phyloP scores from a whole-genome alignment of 2,329 filamentous ascomycete genomes.

The Aspergillus sp. region DNA sequence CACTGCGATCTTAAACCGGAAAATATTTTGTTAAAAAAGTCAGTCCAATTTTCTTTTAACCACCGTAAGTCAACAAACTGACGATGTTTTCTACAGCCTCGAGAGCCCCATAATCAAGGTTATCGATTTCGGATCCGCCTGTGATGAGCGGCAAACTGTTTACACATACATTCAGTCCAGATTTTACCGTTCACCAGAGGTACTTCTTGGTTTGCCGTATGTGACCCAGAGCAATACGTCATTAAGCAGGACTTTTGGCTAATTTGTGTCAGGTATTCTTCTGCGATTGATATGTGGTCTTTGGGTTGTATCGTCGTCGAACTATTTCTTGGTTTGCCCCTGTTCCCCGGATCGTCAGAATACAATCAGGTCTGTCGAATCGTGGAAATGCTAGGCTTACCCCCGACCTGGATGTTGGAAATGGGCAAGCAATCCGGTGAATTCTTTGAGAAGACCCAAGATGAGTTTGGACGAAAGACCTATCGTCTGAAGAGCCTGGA shows the following conservation, averaged over 20 bases:
- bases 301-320: conserved; percentile 97
- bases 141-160: conserved; percentile 95
- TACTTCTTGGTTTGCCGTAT: conserved; percentile 82
- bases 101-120: conserved; percentile 99
- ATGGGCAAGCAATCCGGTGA: conserved; percentile 97
- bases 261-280: conserved; percentile 67
- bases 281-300: conserved; percentile 99
- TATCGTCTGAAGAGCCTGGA: conserved; percentile 97
- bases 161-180: conserved; percentile 99
- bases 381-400: conserved; percentile 95
- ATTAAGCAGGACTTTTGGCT: not conserved
- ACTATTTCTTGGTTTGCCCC: conserved; percentile 86
- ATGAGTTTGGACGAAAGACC: conserved; percentile 88
- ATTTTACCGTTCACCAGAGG: conserved; percentile 96
- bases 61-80: not conserved
- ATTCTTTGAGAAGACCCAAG: conserved; percentile 90
- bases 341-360: conserved; percentile 96
- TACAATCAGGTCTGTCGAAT: conserved; percentile 98
- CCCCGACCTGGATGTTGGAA: conserved; percentile 98
- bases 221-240: conserved; percentile 21
- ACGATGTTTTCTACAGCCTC: conserved; percentile 52
- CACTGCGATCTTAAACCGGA: conserved; percentile 98
- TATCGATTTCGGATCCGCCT: conserved; percentile 98
- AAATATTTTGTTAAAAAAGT: conserved; percentile 96
- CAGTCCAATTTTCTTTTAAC: conserved; percentile 24